Percentiles rank a stretch among this genome's conserved stretches.
phyloP scores from a whole-genome alignment of 352 stramenopile species.

The Phytophthora citrophthora region DNA sequence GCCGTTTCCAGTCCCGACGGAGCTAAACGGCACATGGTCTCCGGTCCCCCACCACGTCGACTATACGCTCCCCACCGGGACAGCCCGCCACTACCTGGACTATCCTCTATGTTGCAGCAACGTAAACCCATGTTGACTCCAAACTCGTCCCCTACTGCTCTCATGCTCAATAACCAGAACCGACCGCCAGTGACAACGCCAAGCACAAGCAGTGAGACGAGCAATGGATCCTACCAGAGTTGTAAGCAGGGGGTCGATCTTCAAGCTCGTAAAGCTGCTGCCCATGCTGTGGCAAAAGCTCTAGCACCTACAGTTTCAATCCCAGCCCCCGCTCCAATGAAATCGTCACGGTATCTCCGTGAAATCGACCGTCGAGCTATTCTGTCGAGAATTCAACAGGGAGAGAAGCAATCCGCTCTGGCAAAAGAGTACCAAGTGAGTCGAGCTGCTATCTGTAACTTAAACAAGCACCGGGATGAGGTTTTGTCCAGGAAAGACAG shows the following conservation, averaged over 20 bases:
- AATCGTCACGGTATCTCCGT: slow-evolving; percentile 62
- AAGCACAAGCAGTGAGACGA: slow-evolving; percentile 20
- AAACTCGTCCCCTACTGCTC: background rate
- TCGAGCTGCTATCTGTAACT: slow-evolving; percentile 67
- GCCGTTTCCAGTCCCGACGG: slow-evolving; percentile 18
- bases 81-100: slow-evolving; percentile 26
- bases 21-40: slow-evolving; percentile 19
- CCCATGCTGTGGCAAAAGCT: background rate
- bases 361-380: slow-evolving; percentile 71
- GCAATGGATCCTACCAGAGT: background rate
- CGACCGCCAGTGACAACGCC: background rate
- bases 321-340: slow-evolving; percentile 2
- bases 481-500: slow-evolving; percentile 52
- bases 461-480: slow-evolving; percentile 62
- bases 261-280: slow-evolving; percentile 7
- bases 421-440: slow-evolving; percentile 75
- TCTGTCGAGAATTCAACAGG: slow-evolving; percentile 51
- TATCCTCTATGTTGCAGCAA: slow-evolving; percentile 33
- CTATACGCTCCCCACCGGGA: background rate
- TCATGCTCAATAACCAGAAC: background rate
- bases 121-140: slow-evolving; percentile 13
- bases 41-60: slow-evolving; percentile 3
- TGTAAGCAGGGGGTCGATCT: background rate
- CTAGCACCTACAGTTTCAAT: slow-evolving; percentile 4
- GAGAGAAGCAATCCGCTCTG: slow-evolving; percentile 68